Conservation (phyloP, 345 rosid genomes). For the Eucalyptus regnans region DNA sequence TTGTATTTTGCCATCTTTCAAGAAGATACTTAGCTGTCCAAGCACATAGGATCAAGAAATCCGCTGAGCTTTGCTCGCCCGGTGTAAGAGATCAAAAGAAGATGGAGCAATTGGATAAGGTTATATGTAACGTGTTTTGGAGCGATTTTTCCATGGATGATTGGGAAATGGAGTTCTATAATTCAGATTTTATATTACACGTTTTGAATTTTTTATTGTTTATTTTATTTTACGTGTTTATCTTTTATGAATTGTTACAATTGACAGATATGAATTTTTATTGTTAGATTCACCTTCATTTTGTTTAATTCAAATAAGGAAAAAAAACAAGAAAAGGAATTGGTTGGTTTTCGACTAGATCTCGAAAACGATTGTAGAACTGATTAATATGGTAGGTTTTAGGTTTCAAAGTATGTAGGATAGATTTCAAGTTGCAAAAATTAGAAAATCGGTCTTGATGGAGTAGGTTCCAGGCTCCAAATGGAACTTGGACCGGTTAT, state of each 20-base stretch:
- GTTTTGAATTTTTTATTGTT: not conserved
- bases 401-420: too few relatives aligned
- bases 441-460: accelerated
- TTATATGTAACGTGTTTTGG: not conserved
- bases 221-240: too few relatives aligned
- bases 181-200: not conserved
- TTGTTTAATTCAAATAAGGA: too few relatives aligned
- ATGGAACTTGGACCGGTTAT: accelerated
- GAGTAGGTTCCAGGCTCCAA: accelerated
- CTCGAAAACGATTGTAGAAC: accelerated
- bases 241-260: not conserved
- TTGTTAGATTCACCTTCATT: too few relatives aligned
- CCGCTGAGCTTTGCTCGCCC: constrained; percentile 13
- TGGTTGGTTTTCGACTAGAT: not conserved
- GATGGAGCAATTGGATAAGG: not conserved
- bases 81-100: not conserved
- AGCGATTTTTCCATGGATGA: not conserved
- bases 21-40: constrained; percentile 40
- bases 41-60: constrained; percentile 9
- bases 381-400: not conserved
- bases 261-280: too few relatives aligned
- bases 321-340: too few relatives aligned
- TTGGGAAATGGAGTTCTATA: not conserved
- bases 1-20: constrained; percentile 14
- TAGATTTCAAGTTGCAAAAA: too few relatives aligned